Base-by-base conservation (phyloP, 176 grass and related monocot genomes). In the Musa itinerans region DNA sequence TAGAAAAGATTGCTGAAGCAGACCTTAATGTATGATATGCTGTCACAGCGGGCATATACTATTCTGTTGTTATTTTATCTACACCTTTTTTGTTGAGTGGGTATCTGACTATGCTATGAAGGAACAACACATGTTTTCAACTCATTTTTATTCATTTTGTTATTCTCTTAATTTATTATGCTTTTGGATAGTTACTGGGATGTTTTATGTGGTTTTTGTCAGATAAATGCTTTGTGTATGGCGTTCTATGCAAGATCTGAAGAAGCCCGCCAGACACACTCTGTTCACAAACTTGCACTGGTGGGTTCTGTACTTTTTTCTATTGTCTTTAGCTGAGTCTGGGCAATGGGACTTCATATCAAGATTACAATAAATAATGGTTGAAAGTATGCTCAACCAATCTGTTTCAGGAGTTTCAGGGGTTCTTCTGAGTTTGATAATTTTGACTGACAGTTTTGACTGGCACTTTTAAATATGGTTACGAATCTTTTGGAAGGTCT, bases 191-290 rank as follows among this genome's bases (percentile, higher is more conserved):
- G 24, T 79, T 58, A 8, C 2, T 79, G 19, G 27, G 24, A 76
- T 69, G 63, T 24, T 53, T 71, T 84, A 11, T 75, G 23, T 75
- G 1, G 20, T 58, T 76, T 62, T 20, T 89, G 79, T 27, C 85
- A 99, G 95, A 89, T 99, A 80, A 89, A 99, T 88, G 90, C 90
- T 10, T 84, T 99, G 83, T 92, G 90, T 79, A 94, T 94, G 88
- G 95, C 95, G 76, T 99, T 94, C 74, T 99, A 94, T 79, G 90
- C 95, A 74, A 83, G 95, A 69, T 99, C 95, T 65, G 95, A 99
- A 86, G 95, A 99, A 87, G 86, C 90, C 75, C 87, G 90, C 15
- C 95, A 99, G 65, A 92, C 82, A 82, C 90, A 99, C 79, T 99
- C 95, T 21, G 83, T 99, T 92, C 88, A 99, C 84, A 99, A 89